Evolutionary conservation across 768 basidiomycete species (phyloP).

Genomic region (Suillus luteus): DNA sequence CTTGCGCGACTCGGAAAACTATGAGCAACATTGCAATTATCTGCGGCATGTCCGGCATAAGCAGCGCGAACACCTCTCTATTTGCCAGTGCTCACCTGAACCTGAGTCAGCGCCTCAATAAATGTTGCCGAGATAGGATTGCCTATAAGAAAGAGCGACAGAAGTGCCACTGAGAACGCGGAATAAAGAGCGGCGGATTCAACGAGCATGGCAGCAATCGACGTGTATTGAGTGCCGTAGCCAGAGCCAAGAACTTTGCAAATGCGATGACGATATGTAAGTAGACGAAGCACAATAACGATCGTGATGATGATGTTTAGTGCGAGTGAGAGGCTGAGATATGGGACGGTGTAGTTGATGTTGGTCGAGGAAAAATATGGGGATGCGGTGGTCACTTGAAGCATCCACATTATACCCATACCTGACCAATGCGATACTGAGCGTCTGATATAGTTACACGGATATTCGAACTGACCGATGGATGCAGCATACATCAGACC

Average conservation of each 20-base stretch:
- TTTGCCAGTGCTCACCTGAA: conserved; percentile 26
- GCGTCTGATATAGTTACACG: neutral
- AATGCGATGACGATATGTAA: conserved; percentile 21
- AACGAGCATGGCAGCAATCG: conserved; percentile 36
- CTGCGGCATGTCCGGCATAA: conserved; percentile 16
- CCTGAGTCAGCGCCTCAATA: conserved; percentile 29
- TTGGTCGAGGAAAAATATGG: conserved; percentile 15
- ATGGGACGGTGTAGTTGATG: conserved; percentile 23
- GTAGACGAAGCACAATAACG: conserved; percentile 32
- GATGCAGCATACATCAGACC: neutral
- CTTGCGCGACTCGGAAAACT: conserved; percentile 32
- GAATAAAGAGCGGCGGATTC: conserved; percentile 38
- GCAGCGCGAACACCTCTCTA: neutral
- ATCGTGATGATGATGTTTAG: conserved; percentile 37
- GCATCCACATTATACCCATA: conserved; percentile 4
- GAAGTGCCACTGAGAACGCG: conserved; percentile 29
- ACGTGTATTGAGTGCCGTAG: conserved; percentile 31
- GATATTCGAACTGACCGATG: neutral
- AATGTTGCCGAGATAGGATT: conserved; percentile 32
- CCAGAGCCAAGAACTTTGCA: conserved; percentile 23
- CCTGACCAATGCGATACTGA: neutral
- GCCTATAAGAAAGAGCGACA: conserved; percentile 27
- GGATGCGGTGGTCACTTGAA: neutral
- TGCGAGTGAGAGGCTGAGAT: conserved; percentile 29
- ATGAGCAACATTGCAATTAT: conserved; percentile 33